Evolutionary conservation across 148 eudicot genomes (phyloP), one percentile per base, ranked within the genome.

Genomic region (Rhododendron kiyosumense): DNA sequence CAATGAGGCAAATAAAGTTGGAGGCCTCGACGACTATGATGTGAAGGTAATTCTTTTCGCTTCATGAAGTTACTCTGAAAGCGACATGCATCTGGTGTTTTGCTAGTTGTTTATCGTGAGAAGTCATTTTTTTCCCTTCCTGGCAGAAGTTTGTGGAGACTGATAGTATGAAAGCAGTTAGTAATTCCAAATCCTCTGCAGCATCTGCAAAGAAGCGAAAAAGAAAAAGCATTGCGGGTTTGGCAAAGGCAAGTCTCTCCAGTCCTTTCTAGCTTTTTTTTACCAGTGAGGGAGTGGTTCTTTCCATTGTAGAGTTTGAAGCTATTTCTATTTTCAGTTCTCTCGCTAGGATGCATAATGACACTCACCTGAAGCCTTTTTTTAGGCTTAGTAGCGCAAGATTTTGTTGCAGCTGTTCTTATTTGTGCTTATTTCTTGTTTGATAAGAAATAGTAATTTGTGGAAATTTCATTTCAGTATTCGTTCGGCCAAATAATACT

Each of bases 231-330:
- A 34, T 92, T 78, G 59, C 90, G 20, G 97, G 95, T 81, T 89
- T 97, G 89, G 91, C 94, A 69, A 97, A 95, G 98, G 99, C 95
- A 76, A 63, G 94, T 86, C 84, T 77, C 45, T 49, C 82, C 65
- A 32, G 46, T 52, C 38, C 45, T 38, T 26, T n/a, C 77, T 6
- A 28, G 26, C 5, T 30, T 22, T 46, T 48, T 73, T 87, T 49
- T 24, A 15, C 11, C 46, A 46, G 32, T 32, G 52, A 30, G 46
- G 32, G 74, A 45, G 85, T 12, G 26, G 49, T 48, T 69, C 9
- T 78, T 59, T 30, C 59, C 17, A 4, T 61, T 86, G 67, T 18
- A 20, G 63, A 45, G 45, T 17, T 41, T 3, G 3, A 12, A 69
- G 48, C 51, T 54, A 32, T 61, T 52, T 67, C 71, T 18, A 75